Evolutionary conservation across 805 yeast species (phyloP).

Genomic region (Lachancea lanzarotensis): DNA sequence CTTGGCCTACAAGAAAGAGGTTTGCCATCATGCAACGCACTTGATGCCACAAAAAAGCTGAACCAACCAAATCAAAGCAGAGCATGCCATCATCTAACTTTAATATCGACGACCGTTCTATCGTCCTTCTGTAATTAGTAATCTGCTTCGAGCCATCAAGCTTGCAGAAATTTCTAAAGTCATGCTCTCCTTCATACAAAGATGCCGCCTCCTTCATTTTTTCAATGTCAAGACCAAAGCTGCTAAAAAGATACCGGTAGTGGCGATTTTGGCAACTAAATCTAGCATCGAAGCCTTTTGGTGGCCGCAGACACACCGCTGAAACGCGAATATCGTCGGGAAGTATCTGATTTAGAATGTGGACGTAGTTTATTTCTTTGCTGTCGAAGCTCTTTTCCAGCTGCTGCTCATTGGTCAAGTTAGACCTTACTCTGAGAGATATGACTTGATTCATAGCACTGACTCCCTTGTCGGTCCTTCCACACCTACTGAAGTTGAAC

Average conservation of each 20-base stretch:
- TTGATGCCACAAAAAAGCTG: constrained; percentile 96
- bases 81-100: constrained; percentile 39
- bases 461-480: constrained; percentile 94
- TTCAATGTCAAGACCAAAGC: constrained; percentile 50
- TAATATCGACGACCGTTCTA: constrained; percentile 47
- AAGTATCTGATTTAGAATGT: constrained; percentile 64
- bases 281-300: constrained; percentile 78
- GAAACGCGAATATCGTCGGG: constrained; percentile 84
- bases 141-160: constrained; percentile 92
- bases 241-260: constrained; percentile 71
- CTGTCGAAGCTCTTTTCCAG: constrained; percentile 47
- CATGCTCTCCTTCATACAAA: constrained; percentile 61
- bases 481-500: constrained; percentile 81
- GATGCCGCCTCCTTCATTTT: constrained; percentile 66
- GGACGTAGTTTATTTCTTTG: constrained; percentile 69
- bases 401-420: constrained; percentile 58
- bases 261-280: constrained; percentile 85
- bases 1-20: constrained; percentile 73
- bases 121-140: constrained; percentile 62
- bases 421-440: constrained; percentile 68
- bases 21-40: constrained; percentile 93
- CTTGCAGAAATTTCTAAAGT: constrained; percentile 91
- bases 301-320: constrained; percentile 77
- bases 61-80: constrained; percentile 73
- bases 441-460: constrained; percentile 96